These are phyloP conservation scores for Cordyceps farinosa DNA, from an alignment of 2,329 filamentous ascomycete species.

Conservation along the genomic window DNA sequence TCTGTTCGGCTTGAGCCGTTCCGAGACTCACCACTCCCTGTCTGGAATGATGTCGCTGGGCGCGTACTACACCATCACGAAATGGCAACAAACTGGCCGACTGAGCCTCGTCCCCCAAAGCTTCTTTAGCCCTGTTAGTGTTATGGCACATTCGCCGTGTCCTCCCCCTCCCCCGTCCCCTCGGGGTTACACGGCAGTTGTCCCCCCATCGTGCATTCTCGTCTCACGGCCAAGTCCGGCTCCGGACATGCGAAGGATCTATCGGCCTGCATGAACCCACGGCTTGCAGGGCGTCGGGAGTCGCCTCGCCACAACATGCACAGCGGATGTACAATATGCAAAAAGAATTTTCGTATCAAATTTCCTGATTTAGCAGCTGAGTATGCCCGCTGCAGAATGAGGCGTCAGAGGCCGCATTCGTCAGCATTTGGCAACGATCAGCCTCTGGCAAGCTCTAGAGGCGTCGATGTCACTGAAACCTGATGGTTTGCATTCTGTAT, in stretches of 20 bases:
- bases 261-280: slow-evolving; percentile 3
- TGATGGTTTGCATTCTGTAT: not conserved
- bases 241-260: not conserved
- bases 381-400: not conserved
- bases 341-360: not conserved
- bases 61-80: not conserved
- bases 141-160: not conserved
- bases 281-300: not conserved
- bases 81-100: not conserved
- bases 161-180: not conserved
- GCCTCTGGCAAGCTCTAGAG: too few relatives aligned
- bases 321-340: not conserved
- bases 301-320: not conserved
- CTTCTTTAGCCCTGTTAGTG: not conserved
- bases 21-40: not conserved
- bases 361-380: not conserved
- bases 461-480: too few relatives aligned
- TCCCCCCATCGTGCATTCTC: not conserved
- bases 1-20: not conserved
- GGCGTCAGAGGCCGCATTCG: not conserved
- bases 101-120: not conserved
- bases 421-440: not conserved
- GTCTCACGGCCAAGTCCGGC: not conserved
- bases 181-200: not conserved
- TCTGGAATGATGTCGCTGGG: slow-evolving; percentile 1